These are phyloP conservation scores for Rhododendron simsii DNA, from an alignment of 148 eudicot species.

Conservation along the genomic window DNA sequence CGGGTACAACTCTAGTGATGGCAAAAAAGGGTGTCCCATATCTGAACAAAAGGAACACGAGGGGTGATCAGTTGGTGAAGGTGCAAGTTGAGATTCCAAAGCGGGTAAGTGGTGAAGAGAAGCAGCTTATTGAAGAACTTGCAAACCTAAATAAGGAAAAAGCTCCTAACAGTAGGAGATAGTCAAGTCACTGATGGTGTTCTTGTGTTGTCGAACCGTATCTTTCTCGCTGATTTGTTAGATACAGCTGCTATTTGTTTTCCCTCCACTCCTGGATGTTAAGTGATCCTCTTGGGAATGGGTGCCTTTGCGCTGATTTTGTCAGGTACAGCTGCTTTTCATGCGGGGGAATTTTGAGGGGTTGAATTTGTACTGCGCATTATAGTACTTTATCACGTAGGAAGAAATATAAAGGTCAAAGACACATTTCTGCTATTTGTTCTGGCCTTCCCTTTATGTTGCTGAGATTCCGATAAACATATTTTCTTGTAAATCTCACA, in stretches of 20 bases:
- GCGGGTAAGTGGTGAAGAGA: conserved; percentile 69
- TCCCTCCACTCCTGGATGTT: not conserved
- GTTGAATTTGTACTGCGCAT: not conserved
- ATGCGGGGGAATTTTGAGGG: not conserved
- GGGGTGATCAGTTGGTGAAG: conserved; percentile 87
- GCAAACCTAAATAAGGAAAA: conserved; percentile 65
- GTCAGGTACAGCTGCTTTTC: not conserved
- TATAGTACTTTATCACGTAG: not conserved
- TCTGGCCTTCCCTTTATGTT: not conserved
- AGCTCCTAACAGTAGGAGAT: conserved; percentile 60
- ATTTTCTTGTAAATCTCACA: not conserved
- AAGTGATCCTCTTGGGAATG: not conserved
- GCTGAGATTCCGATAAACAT: not conserved
- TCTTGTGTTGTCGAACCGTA: not conserved
- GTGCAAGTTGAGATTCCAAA: conserved; percentile 93
- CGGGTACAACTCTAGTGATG: conserved; percentile 87
- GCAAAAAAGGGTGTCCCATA: conserved; percentile 87
- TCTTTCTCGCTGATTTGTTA: not conserved
- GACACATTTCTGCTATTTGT: not conserved
- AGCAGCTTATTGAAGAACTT: conserved; percentile 82
- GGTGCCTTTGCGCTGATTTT: not conserved
- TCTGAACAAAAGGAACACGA: conserved; percentile 60
- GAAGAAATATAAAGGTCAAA: not conserved
- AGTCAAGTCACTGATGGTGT: not conserved
- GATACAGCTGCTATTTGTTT: not conserved